These are phyloP conservation scores for Strobilomyces echinocephalus DNA, from an alignment of 768 basidiomycete genomes.

Conservation along the genomic window DNA sequence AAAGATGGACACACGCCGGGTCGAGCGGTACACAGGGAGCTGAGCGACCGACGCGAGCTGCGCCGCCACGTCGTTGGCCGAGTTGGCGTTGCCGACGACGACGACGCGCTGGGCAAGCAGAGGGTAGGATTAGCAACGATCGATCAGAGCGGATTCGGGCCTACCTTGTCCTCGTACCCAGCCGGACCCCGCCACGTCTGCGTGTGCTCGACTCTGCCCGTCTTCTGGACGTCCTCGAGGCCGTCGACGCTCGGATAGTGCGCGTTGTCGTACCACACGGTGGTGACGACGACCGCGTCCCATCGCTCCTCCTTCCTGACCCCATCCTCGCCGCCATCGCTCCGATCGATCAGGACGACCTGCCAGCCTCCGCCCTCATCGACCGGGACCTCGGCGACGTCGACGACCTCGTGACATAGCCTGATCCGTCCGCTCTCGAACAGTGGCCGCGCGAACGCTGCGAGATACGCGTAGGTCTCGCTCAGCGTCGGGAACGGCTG, in stretches of 20 bases:
- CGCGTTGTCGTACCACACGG: slow-evolving; percentile 43
- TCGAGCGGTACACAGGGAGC: slow-evolving; percentile 43
- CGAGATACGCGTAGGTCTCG: slow-evolving; percentile 28
- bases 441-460: slow-evolving; percentile 23
- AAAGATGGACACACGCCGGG: slow-evolving; percentile 41
- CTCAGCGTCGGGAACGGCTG: slow-evolving; percentile 30
- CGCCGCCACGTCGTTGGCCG: slow-evolving; percentile 48
- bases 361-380: slow-evolving; percentile 34
- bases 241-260: slow-evolving; percentile 43
- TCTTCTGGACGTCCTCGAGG: slow-evolving; percentile 32
- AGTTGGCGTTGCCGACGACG: slow-evolving; percentile 49
- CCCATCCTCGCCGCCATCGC: slow-evolving; percentile 13
- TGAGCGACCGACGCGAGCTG: slow-evolving; percentile 38
- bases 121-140: neutral
- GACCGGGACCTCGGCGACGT: slow-evolving; percentile 33
- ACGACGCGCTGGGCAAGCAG: slow-evolving; percentile 35
- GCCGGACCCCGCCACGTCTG: slow-evolving; percentile 39
- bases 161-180: slow-evolving; percentile 33
- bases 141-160: neutral
- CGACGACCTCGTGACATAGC: slow-evolving; percentile 38
- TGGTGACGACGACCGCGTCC: slow-evolving; percentile 48
- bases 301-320: slow-evolving; percentile 34
- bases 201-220: slow-evolving; percentile 39
- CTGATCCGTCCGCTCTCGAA: slow-evolving; percentile 32
- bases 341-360: slow-evolving; percentile 37